Evolutionary conservation across 352 stramenopile genomes (phyloP), one percentile per base, ranked within the genome.

Genomic region (Phytopythium ostracodes): DNA sequence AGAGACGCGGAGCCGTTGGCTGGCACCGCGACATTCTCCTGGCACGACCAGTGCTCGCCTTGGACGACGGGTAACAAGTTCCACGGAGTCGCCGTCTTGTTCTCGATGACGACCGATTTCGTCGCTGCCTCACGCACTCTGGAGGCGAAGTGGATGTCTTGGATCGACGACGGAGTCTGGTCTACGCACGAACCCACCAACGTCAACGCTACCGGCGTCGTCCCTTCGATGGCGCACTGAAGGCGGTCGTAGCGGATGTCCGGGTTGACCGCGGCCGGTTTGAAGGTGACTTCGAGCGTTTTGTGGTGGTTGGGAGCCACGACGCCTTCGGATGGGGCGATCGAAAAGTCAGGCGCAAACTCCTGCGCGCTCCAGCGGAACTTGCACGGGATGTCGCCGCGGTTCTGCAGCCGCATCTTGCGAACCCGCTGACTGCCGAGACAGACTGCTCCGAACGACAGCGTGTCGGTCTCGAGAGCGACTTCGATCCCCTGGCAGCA

Each of bases 401-500:
- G 74, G 59, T 98, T 98, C 59, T 98, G 88, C 47, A 98, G 70
- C 20, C 79, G 77, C 22, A 98, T 60, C 56, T 92, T 91, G 14
- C 88, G 77, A 42, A 92, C 88, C 6, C 96, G 64, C 38, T 91
- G 85, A 36, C 84, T 96, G 11, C 92, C 87, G 8, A 94, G 69
- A 36, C 92, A 97, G 3, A 98, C 91, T 0, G 87, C 76, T 22
- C 94, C 94, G 46, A 98, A 98, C 1, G 87, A 84, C 11, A 98
- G 62, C 0, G 81, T 89, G 59, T 98, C 93, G 5, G 84, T 92
- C 55, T 96, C 92, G 1, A 98, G 75, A 35, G 70, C 70, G 9
- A 98, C 83, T 24, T 98, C 91, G 70, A 97, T 91, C n/a, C 93
- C 94, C 49, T 93, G 89, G 56, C 91, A 96, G 43, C 80, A 84